These are phyloP conservation scores for Panicum miliaceum DNA, from an alignment of 176 grass and related monocot species.

Conservation along the genomic window DNA sequence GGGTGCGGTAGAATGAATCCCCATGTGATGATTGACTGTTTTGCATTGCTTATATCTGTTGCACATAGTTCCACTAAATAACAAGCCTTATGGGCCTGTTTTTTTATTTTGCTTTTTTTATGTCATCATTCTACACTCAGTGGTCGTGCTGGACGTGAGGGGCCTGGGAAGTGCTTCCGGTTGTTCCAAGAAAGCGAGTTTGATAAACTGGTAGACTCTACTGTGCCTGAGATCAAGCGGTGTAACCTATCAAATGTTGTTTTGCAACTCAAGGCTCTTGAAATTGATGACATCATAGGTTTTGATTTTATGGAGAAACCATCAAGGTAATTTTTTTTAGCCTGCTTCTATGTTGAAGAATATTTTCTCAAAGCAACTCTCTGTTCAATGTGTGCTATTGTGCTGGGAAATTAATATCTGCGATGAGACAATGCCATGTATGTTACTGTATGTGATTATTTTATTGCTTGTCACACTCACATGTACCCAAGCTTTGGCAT, in stretches of 20 bases:
- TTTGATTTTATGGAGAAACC: slow-evolving; percentile 99
- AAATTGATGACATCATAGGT: slow-evolving; percentile 91
- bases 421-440: neutral
- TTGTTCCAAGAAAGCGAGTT: slow-evolving; percentile 93
- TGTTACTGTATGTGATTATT: slow-evolving; percentile 19
- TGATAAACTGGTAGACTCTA: slow-evolving; percentile 76
- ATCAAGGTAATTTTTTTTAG: slow-evolving; percentile 60
- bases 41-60: neutral
- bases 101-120: neutral
- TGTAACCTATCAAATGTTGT: slow-evolving; percentile 97
- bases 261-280: slow-evolving; percentile 93
- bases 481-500: neutral
- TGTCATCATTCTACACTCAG: slow-evolving; percentile 45
- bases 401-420: neutral
- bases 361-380: slow-evolving; percentile 6
- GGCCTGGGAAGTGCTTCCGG: slow-evolving; percentile 82
- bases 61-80: neutral
- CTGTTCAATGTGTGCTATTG: neutral
- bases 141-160: slow-evolving; percentile 87
- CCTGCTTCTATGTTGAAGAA: neutral
- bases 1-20: neutral
- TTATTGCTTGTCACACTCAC: neutral
- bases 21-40: neutral
- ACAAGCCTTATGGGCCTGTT: neutral
- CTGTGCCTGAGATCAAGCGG: slow-evolving; percentile 89